Conservation (phyloP, 352 stramenopile genomes). For the Phytopythium chamaehyphon region DNA sequence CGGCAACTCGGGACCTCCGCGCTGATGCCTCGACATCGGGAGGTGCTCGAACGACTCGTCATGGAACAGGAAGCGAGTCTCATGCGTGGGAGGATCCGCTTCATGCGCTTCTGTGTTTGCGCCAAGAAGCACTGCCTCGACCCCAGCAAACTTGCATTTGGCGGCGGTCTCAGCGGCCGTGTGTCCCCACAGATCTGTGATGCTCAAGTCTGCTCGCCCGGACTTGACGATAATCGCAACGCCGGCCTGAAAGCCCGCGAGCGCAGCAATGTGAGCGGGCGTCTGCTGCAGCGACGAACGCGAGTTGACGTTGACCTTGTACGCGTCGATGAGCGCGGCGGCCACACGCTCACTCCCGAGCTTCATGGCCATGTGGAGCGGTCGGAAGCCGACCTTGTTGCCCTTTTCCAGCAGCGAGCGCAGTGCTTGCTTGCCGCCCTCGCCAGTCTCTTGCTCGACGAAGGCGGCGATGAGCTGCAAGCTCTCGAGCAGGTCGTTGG, state of each 20-base stretch:
- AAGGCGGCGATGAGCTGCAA: constrained; percentile 46
- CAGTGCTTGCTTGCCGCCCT: constrained; percentile 16
- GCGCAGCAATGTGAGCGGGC: constrained; percentile 61
- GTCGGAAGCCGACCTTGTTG: constrained; percentile 61
- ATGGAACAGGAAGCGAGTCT: constrained; percentile 74
- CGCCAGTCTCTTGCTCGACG: constrained; percentile 15
- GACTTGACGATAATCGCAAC: constrained; percentile 42
- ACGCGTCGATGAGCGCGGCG: constrained; percentile 25
- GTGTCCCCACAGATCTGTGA: constrained; percentile 39
- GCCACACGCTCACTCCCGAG: constrained; percentile 31
- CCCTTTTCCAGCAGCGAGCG: constrained; percentile 41
- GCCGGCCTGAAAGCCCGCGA: constrained; percentile 36
- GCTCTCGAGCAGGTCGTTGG: constrained; percentile 46
- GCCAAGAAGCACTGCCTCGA: constrained; percentile 23
- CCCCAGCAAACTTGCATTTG: constrained; percentile 27
- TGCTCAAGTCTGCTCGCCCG: constrained; percentile 22
- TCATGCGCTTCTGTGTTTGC: constrained; percentile 9
- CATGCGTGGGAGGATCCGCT: constrained; percentile 4
- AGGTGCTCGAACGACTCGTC: constrained; percentile 74
- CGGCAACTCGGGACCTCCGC: constrained; percentile 67
- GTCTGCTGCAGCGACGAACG: constrained; percentile 53
- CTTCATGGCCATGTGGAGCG: constrained; percentile 71
- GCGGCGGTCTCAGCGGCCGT: constrained; percentile 49
- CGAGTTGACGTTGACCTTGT: constrained; percentile 43
- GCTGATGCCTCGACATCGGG: constrained; percentile 57